Evolutionary conservation across 345 rosid species (phyloP).

Genomic region (Eucalyptus pauciflora): DNA sequence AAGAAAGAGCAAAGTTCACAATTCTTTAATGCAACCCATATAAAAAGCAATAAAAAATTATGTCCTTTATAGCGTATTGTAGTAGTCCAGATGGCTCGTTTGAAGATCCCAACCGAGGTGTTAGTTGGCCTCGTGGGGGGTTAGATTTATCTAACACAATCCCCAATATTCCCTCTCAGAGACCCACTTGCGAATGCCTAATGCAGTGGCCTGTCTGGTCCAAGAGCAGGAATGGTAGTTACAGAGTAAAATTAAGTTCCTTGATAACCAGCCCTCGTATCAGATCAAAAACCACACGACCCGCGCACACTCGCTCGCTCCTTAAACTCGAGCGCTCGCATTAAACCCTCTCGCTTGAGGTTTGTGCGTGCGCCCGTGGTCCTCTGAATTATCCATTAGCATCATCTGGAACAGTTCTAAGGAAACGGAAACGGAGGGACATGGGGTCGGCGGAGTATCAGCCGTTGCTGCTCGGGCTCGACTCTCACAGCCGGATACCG

Average conservation of each 20-base stretch:
- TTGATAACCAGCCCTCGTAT: neutral
- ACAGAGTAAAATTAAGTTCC: neutral
- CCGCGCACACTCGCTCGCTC: neutral
- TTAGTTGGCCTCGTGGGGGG: neutral
- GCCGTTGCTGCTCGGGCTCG: constrained; percentile 40
- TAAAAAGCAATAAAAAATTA: neutral
- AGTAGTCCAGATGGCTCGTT: neutral
- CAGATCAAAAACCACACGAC: neutral
- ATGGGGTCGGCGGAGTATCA: constrained; percentile 25
- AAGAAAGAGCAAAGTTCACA: neutral
- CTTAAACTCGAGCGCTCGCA: neutral
- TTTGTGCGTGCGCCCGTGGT: neutral
- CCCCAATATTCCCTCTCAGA: neutral
- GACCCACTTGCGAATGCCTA: neutral
- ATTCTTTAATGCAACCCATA: neutral
- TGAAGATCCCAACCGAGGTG: neutral
- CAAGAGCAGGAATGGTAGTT: neutral
- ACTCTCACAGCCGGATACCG: constrained; percentile 41
- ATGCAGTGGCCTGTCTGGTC: neutral
- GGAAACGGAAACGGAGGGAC: neutral
- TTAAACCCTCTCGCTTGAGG: neutral
- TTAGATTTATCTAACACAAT: neutral
- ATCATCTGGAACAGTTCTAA: neutral
- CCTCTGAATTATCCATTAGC: neutral
- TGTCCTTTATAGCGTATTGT: neutral